A percentile compares a stretch with the other conserved stretches of the same genome.
Conservation (phyloP, 2,329 filamentous ascomycete species). For the Trichoderma endophyticum region DNA sequence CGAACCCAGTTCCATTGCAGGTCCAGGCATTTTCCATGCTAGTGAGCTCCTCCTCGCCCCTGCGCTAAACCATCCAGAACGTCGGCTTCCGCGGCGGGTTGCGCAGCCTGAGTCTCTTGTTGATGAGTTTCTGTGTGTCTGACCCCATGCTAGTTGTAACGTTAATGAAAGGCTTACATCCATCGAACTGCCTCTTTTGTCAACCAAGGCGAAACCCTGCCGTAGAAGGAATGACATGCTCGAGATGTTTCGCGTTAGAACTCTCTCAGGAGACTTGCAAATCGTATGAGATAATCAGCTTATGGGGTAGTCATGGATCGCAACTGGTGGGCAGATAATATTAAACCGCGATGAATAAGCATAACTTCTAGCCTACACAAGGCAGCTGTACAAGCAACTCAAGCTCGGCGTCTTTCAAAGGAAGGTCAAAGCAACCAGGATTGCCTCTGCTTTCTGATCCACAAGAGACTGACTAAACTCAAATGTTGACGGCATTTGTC, state of each 20-base stretch:
- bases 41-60: not conserved
- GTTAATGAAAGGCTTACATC: constrained; percentile 16
- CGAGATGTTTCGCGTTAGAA: not conserved
- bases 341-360: not conserved
- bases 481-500: not conserved
- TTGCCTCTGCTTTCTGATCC: not conserved
- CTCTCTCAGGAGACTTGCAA: not conserved
- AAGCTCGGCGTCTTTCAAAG: not conserved
- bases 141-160: constrained; percentile 3
- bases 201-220: not conserved
- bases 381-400: not conserved
- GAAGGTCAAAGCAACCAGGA: not conserved
- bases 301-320: not conserved
- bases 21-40: not conserved
- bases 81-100: not conserved
- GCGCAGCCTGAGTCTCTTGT: not conserved
- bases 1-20: not conserved
- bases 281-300: not conserved
- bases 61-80: not conserved
- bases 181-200: constrained; percentile 7
- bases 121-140: not conserved
- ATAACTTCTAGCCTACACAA: not conserved
- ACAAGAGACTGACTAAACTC: not conserved
- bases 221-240: not conserved
- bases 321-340: not conserved